Conservation (phyloP, 345 rosid genomes). For the Clausena lansium region DNA sequence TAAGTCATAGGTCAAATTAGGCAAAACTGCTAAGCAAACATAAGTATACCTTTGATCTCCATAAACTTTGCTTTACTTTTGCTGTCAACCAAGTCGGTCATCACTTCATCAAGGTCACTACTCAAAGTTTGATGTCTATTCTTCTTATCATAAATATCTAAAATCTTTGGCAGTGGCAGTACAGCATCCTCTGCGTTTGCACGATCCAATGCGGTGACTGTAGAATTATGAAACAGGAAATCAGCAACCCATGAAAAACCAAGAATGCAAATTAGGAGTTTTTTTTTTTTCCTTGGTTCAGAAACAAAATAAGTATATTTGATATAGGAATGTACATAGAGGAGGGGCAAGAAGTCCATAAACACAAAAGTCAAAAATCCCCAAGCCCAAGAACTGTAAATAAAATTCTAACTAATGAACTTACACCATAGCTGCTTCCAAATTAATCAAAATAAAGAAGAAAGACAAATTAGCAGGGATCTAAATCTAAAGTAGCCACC, state of each 20-base stretch:
- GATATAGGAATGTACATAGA: too few relatives aligned
- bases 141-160: slow-evolving; percentile 42
- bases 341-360: too few relatives aligned
- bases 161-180: slow-evolving; percentile 61
- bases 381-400: too few relatives aligned
- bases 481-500: background rate
- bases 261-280: slow-evolving; percentile 6
- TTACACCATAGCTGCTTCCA: too few relatives aligned
- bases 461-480: background rate
- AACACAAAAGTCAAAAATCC: too few relatives aligned
- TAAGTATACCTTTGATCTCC: slow-evolving; percentile 46
- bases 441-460: too few relatives aligned
- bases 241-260: slow-evolving; percentile 16
- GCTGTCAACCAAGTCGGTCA: slow-evolving; percentile 42
- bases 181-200: slow-evolving; percentile 85
- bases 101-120: slow-evolving; percentile 36
- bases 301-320: too few relatives aligned
- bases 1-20: background rate
- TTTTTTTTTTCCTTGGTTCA: too few relatives aligned
- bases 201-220: slow-evolving; percentile 88
- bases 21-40: slow-evolving; percentile 11
- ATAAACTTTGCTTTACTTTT: slow-evolving; percentile 32
- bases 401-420: too few relatives aligned
- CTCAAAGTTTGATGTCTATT: slow-evolving; percentile 28
- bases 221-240: slow-evolving; percentile 27